phyloP scores from a whole-genome alignment of 805 yeast genomes.

The Lipomyces kockii region DNA sequence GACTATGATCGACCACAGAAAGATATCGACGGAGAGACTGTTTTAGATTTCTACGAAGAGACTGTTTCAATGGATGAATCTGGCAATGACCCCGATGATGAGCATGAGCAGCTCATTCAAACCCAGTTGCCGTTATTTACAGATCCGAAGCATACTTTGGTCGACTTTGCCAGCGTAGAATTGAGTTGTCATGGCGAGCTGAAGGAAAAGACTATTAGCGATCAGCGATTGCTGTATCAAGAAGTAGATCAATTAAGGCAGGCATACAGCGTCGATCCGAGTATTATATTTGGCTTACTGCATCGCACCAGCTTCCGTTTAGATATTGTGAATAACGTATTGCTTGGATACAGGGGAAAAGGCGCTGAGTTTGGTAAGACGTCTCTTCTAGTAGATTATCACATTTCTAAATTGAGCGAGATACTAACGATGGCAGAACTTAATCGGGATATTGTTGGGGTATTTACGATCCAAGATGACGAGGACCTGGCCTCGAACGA shows the following conservation, averaged over 20 bases:
- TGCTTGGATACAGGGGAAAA: neutral
- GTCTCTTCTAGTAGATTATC: neutral
- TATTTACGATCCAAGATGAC: conserved; percentile 22
- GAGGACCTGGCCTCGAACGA: conserved; percentile 4
- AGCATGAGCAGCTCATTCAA: neutral
- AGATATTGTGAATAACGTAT: neutral
- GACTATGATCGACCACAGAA: neutral
- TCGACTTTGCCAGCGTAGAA: neutral
- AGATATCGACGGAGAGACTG: neutral
- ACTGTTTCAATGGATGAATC: neutral
- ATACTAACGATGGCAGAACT: neutral
- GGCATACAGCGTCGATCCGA: neutral
- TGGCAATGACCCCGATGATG: neutral
- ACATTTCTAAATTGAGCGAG: neutral
- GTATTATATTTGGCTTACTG: conserved; percentile 11
- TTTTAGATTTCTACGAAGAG: neutral
- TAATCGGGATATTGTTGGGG: conserved; percentile 14
- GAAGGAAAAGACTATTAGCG: neutral
- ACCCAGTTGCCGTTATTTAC: neutral
- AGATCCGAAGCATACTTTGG: neutral
- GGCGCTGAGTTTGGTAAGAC: neutral
- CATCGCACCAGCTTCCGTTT: conserved; percentile 10
- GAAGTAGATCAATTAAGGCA: neutral
- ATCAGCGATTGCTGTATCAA: neutral
- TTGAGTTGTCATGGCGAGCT: neutral